Evolutionary conservation across 805 yeast genomes (phyloP), one percentile per base, ranked within the genome.

Genomic region (Suhomyces tanzawaensis): DNA sequence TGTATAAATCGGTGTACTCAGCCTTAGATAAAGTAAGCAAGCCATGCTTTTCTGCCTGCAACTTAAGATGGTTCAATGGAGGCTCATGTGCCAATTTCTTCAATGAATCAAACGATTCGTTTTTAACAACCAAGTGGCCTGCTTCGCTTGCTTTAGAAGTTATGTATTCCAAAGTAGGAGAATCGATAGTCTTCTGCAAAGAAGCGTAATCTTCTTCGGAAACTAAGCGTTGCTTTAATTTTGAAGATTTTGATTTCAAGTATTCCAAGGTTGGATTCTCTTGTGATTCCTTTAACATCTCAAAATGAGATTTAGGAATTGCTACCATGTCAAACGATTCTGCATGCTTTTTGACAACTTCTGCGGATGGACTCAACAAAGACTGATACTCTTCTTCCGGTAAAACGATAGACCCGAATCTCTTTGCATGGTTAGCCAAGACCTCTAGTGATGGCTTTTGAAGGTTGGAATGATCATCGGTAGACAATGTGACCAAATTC

Each of bases 331-430:
- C 62, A n/a, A 43, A 34, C 48, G 33, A 32, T 4, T 44, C 46
- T 4, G 73, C 67, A 33, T 57, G 57, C 17, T 58, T 58, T 25
- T 51, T 52, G n/a, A 74, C 44, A 26, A 53, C 59, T 0, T 58
- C 65, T 3, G 55, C 24, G 3, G 64, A 46, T 7, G 69, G 69
- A 26, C 23, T 28, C 7, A 32, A 17, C 11, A 40, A 29, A 4
- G 24, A n/a, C 8, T 32, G 16, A 18, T 36, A 25, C 4, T 45
- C 12, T 29, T 31, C 37, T 17, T 23, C 18, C n/a, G 19, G 7
- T 12, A 32, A 15, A 4, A 51, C 36, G 2, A 46, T 39, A 23
- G 40, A 44, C 4, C 53, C 53, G 6, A 47, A 32, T 7, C 19
- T 19, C 4, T 37, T 35, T 7, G 56, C 55, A 26, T 44, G 44